Evolutionary conservation across 441 rosid species (phyloP).

Genomic region (Rhodomyrtus psidioides): DNA sequence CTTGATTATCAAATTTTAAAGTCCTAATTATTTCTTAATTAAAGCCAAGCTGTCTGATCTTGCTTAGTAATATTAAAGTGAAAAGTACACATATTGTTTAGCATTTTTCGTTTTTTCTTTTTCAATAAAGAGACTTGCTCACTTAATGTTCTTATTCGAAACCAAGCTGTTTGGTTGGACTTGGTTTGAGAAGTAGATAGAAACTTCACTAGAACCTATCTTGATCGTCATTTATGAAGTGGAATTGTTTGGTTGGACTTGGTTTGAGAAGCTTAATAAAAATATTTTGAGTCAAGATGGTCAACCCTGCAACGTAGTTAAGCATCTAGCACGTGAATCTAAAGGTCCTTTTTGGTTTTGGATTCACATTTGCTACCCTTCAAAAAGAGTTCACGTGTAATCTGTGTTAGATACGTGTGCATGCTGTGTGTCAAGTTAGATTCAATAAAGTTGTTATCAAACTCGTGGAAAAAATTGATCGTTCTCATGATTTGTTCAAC

Average conservation of each 20-base stretch:
- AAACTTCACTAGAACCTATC: not conserved
- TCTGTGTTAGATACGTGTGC: not conserved
- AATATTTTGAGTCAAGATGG: not conserved
- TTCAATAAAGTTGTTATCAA: not conserved
- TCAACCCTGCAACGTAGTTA: not conserved
- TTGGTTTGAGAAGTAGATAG: not conserved
- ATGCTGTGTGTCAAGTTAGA: not conserved
- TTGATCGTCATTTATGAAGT: not conserved
- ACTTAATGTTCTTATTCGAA: not conserved
- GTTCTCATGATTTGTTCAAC: not conserved
- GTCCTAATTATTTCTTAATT: not conserved
- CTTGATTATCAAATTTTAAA: no score
- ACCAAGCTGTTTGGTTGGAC: not conserved
- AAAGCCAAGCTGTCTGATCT: not conserved
- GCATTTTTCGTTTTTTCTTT: not conserved
- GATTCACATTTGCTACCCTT: not conserved
- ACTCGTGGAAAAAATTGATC: not conserved
- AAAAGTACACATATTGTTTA: not conserved
- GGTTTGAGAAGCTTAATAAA: not conserved
- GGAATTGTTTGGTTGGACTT: not conserved
- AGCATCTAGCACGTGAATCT: not conserved
- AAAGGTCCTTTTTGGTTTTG: not conserved
- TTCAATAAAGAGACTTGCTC: not conserved
- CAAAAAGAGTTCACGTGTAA: not conserved
- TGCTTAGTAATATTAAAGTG: not conserved